Evolutionary conservation across 306 rosid species (phyloP).

Genomic region (Calophaca sinica): DNA sequence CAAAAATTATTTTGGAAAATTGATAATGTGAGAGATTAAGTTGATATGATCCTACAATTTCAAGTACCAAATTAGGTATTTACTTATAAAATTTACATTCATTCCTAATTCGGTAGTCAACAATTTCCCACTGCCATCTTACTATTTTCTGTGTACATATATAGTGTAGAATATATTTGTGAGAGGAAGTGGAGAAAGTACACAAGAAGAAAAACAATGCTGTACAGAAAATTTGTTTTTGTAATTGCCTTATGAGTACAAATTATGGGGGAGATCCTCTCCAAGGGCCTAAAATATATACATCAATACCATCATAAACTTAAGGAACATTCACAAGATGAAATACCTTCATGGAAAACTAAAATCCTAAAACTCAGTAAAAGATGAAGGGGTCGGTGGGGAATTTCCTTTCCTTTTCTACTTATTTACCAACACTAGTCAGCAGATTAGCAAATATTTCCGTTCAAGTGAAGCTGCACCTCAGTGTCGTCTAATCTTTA

Average conservation of each 20-base stretch:
- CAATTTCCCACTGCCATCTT: background rate
- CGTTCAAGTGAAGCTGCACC: conserved; percentile 31
- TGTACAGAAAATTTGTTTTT: conserved; percentile 47
- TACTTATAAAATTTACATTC: background rate
- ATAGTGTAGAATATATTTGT: background rate
- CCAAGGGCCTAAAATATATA: conserved; percentile 41
- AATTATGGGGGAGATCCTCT: conserved; percentile 40
- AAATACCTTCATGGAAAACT: conserved; percentile 41
- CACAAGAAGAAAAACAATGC: background rate
- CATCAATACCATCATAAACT: conserved; percentile 46
- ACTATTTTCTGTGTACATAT: background rate
- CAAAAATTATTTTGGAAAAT: no score
- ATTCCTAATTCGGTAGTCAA: no score
- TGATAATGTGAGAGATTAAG: no score
- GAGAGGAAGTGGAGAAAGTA: background rate
- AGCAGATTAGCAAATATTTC: conserved; percentile 50
- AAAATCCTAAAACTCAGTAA: conserved; percentile 31
- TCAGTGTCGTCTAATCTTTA: conserved; percentile 16
- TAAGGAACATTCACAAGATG: conserved; percentile 37
- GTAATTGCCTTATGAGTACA: conserved; percentile 30
- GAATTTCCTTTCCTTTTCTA: conserved; percentile 33
- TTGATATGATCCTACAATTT: no score
- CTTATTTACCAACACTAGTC: conserved; percentile 51
- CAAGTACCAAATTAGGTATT: no score
- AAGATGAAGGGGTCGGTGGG: background rate